phyloP scores from a whole-genome alignment of 352 stramenopile species.

The Globisporangium alternatum region DNA sequence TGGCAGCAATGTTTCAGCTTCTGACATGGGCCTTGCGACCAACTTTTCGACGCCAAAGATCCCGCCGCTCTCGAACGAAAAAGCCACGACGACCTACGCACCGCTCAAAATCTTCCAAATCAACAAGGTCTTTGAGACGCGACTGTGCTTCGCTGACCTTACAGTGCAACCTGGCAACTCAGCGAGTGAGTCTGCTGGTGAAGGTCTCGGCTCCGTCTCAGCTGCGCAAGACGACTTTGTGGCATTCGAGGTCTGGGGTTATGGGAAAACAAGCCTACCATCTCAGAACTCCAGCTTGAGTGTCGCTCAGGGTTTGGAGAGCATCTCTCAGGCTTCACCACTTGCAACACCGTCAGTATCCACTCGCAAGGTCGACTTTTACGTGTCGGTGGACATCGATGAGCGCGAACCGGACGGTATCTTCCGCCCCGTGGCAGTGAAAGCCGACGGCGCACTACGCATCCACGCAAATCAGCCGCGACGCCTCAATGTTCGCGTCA shows the following conservation, averaged over 20 bases:
- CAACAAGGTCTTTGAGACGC: slow-evolving; percentile 13
- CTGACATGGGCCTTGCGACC: neutral
- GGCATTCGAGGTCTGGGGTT: slow-evolving; percentile 53
- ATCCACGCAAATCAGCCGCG: slow-evolving; percentile 59
- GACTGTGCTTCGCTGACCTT: neutral
- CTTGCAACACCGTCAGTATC: slow-evolving; percentile 4
- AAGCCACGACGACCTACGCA: neutral
- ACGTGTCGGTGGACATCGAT: slow-evolving; percentile 74
- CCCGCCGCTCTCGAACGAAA: neutral
- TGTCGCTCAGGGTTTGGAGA: neutral
- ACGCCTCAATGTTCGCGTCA: slow-evolving; percentile 56
- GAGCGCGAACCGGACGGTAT: slow-evolving; percentile 63
- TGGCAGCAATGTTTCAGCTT: neutral
- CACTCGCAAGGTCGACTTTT: slow-evolving; percentile 44
- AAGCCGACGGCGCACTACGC: slow-evolving; percentile 60
- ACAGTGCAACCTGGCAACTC: neutral
- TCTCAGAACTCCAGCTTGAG: neutral
- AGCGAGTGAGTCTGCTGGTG: slow-evolving; percentile 1
- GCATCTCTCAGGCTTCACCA: neutral
- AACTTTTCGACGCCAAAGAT: slow-evolving; percentile 26
- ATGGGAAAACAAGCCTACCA: slow-evolving; percentile 27
- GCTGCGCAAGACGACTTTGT: slow-evolving; percentile 32
- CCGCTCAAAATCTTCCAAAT: slow-evolving; percentile 14
- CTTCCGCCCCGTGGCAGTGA: slow-evolving; percentile 65
- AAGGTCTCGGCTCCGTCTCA: neutral